Evolutionary conservation across 108 stramenopile genomes (phyloP).

Genomic region (Mediolabrus comicus): DNA sequence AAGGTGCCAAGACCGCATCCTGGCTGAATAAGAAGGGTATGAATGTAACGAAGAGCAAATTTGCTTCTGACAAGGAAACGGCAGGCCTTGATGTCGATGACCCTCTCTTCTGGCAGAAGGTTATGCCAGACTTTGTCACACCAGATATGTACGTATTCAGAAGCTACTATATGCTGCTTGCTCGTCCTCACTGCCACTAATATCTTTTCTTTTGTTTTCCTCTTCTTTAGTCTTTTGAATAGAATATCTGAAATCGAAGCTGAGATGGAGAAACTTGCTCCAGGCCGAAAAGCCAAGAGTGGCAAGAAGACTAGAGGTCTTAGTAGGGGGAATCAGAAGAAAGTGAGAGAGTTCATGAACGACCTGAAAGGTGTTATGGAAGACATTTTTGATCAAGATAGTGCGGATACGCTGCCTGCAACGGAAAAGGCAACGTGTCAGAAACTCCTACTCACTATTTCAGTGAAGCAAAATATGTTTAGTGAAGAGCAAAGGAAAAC

Average conservation of each 20-base stretch:
- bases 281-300: conserved; percentile 24
- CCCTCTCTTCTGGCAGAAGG: conserved; percentile 94
- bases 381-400: conserved; percentile 81
- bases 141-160: conserved; percentile 50
- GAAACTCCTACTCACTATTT: conserved; percentile 79
- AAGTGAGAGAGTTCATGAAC: conserved; percentile 80
- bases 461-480: conserved; percentile 78
- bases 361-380: conserved; percentile 87
- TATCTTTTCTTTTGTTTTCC: not conserved
- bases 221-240: conserved; percentile 16
- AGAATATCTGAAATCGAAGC: conserved; percentile 36
- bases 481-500: conserved; percentile 69
- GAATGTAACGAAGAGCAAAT: conserved; percentile 82
- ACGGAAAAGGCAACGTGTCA: conserved; percentile 71
- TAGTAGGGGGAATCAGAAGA: conserved; percentile 55
- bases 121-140: conserved; percentile 94
- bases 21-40: conserved; percentile 90
- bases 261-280: conserved; percentile 33
- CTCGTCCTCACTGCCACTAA: not conserved
- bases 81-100: conserved; percentile 82
- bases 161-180: not conserved
- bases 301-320: conserved; percentile 36
- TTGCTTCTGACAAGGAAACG: conserved; percentile 64
- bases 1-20: conserved; percentile 86
- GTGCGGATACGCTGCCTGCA: conserved; percentile 59